phyloP scores from a whole-genome alignment of 352 stramenopile genomes.

The Phytophthora pistaciae region DNA sequence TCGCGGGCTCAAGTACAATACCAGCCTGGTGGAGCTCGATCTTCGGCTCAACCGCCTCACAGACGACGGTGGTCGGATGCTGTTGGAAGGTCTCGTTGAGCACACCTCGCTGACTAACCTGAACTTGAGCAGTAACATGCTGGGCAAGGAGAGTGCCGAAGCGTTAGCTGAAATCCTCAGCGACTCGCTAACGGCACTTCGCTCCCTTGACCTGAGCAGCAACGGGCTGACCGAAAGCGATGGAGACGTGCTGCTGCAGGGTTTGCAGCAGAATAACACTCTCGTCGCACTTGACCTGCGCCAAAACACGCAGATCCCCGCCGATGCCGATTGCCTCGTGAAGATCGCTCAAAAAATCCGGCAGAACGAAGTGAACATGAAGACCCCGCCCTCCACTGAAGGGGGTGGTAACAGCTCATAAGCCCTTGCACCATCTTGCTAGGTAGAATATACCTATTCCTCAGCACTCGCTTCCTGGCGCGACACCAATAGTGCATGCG shows the following conservation, averaged over 20 bases:
- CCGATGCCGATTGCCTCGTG: slow-evolving; percentile 61
- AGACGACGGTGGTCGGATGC: slow-evolving; percentile 90
- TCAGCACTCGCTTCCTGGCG: slow-evolving; percentile 39
- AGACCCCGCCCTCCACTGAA: slow-evolving; percentile 28
- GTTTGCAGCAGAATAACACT: slow-evolving; percentile 66
- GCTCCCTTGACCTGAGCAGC: slow-evolving; percentile 84
- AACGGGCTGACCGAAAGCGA: slow-evolving; percentile 80
- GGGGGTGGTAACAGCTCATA: slow-evolving; percentile 11
- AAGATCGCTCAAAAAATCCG: slow-evolving; percentile 78
- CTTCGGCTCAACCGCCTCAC: slow-evolving; percentile 92
- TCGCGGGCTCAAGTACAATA: slow-evolving; percentile 91
- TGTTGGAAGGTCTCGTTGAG: slow-evolving; percentile 86
- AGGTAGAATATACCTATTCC: background rate
- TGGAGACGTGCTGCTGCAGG: slow-evolving; percentile 62
- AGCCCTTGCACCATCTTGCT: background rate
- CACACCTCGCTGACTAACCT: slow-evolving; percentile 74
- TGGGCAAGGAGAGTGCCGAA: slow-evolving; percentile 77
- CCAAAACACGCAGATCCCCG: slow-evolving; percentile 77
- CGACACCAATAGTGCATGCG: slow-evolving; percentile 64
- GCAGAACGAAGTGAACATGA: slow-evolving; percentile 77
- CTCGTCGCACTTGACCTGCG: slow-evolving; percentile 81
- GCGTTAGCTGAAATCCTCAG: slow-evolving; percentile 77
- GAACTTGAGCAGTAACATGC: slow-evolving; percentile 90
- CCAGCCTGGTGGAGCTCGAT: slow-evolving; percentile 90
- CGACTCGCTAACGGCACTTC: slow-evolving; percentile 67